Percentiles rank a stretch among this genome's conserved stretches.
Evolutionary conservation across 441 rosid genomes (phyloP).

Genomic region (Arabidopsis lyrata): DNA sequence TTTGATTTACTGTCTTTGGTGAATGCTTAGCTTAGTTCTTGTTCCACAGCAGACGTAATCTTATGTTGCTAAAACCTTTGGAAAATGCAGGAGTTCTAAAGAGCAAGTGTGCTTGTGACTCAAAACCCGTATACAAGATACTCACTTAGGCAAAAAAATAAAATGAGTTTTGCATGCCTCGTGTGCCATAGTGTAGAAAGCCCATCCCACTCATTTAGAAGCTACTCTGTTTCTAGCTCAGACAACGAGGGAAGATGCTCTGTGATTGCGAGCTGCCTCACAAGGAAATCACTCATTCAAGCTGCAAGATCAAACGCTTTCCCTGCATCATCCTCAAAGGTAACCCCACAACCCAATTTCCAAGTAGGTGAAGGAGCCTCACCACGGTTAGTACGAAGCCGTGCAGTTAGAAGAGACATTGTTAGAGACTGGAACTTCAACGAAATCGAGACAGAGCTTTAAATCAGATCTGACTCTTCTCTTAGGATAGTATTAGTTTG

Average conservation of each 20-base stretch:
- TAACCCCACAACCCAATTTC: constrained; percentile 78
- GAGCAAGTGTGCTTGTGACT: constrained; percentile 14
- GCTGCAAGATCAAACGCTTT: constrained; percentile 57
- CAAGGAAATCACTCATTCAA: constrained; percentile 69
- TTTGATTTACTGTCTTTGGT: not conserved
- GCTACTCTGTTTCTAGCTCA: constrained; percentile 91
- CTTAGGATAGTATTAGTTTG: constrained; percentile 41
- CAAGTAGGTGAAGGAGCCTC: constrained; percentile 55
- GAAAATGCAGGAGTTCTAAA: constrained; percentile 30
- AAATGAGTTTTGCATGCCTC: constrained; percentile 88
- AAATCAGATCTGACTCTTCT: constrained; percentile 32
- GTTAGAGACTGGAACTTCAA: constrained; percentile 96
- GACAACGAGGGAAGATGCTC: constrained; percentile 89
- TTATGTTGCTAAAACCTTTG: constrained; percentile 10
- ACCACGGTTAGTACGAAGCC: constrained; percentile 85
- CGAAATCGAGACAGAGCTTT: constrained; percentile 60
- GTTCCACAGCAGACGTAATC: not conserved
- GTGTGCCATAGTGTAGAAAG: constrained; percentile 90
- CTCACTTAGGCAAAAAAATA: constrained; percentile 4
- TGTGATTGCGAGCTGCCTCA: constrained; percentile 70
- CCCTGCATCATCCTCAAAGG: constrained; percentile 74
- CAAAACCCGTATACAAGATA: not conserved
- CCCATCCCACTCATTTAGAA: constrained; percentile 87
- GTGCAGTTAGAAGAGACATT: constrained; percentile 86
- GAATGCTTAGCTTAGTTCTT: constrained; percentile 11